Base-by-base conservation (phyloP, 2,329 filamentous ascomycete species). In the Scytalidium lignicola region DNA sequence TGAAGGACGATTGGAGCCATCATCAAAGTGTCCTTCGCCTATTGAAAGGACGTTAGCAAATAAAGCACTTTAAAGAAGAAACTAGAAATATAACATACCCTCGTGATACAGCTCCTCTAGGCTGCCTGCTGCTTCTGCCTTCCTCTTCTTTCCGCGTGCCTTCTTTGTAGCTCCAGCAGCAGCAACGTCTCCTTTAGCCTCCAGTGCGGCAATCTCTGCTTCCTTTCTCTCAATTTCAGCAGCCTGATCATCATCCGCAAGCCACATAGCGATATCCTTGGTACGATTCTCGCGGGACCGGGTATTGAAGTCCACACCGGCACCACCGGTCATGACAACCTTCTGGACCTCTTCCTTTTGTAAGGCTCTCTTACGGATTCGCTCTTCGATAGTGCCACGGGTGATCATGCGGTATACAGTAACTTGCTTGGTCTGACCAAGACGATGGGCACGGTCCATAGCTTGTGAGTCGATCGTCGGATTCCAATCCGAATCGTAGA, bases 401-500 rank as follows among this genome's bases (percentile, higher is more conserved):
- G 93, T 99, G 70, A 99, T 97, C 64, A 99, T 85, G 56, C 93
- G 89, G 70, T 97, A 99, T 10, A 99, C 93, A 0, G 91, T 96
- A 50, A 99, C 93, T 70, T 99, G 93, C 58, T 82, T 83, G 2
- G 92, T 97, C 69, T 99, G 92, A 44, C 93, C 93, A 29, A 99
- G 81, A 80, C 93, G 89, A 81, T 99, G 93, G 12, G 93, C 93
- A 68, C 93, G 88, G 69, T 99, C 93, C 93, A 97, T 97, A 69
- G 93, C 93, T 68, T 99, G 93, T 47, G 89, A 95, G 67, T 99
- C 93, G 63, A 97, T 97, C 3, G 93, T 97, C 0, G 93, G 93
- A 67, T 99, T 99, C 93, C 93, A 99, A 68, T 99, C 93, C 10
- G 90, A 95, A 67, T 99, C 93, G 77, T 99, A 99, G 74, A 99